Evolutionary conservation across 164 flowering plant genomes (phyloP).

Genomic region (Nelumbo lutea): DNA sequence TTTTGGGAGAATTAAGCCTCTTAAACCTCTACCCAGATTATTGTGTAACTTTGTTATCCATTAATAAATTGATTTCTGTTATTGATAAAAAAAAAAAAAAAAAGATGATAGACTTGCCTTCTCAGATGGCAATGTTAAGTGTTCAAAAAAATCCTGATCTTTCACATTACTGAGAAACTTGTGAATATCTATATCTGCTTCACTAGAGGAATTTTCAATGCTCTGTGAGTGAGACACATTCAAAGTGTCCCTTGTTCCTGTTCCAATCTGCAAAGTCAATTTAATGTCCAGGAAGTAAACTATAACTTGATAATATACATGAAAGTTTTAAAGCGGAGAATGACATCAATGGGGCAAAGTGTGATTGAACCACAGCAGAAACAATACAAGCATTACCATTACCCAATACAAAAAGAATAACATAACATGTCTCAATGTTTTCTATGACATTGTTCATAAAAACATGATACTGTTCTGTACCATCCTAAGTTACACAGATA

Average conservation of each 20-base stretch:
- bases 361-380: neutral
- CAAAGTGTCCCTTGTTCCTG: constrained; percentile 14
- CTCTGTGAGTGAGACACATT: constrained; percentile 3
- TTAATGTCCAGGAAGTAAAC: constrained; percentile 3
- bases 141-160: constrained; percentile 14
- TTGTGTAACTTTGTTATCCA: too few species aligned
- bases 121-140: constrained; percentile 13
- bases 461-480: neutral
- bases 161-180: constrained; percentile 17
- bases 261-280: constrained; percentile 9
- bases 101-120: constrained; percentile 10
- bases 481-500: neutral
- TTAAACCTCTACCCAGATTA: too few species aligned
- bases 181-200: constrained; percentile 15
- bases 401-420: neutral
- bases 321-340: too few species aligned
- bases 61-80: too few species aligned
- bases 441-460: neutral
- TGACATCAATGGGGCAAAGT: neutral
- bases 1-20: too few species aligned
- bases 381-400: neutral
- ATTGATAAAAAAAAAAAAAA: too few species aligned
- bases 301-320: neutral
- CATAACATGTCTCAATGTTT: neutral
- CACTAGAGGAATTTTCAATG: constrained; percentile 11